Conservation (phyloP, 2,329 filamentous ascomycete genomes). For the Aspergillus ochraceoroseus region DNA sequence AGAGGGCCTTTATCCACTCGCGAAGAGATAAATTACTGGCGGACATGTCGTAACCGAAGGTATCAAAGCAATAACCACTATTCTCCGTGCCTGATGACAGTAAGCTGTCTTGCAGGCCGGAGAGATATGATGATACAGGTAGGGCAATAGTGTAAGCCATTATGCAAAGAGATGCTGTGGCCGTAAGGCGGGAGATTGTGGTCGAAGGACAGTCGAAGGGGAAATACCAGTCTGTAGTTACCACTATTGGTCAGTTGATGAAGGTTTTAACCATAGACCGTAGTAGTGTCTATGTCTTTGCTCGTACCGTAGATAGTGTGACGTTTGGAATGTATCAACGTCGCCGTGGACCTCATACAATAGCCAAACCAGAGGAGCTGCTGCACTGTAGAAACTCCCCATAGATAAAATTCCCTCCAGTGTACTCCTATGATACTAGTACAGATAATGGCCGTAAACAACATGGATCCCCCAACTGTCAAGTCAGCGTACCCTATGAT, state of each 20-base stretch:
- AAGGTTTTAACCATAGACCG: not conserved
- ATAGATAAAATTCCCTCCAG: slow-evolving; percentile 6
- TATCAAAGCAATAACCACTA: slow-evolving; percentile 11
- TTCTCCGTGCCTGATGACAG: not conserved
- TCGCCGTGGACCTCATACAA: no score
- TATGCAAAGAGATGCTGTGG: not conserved
- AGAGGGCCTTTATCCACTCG: slow-evolving; percentile 1
- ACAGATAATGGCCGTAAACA: slow-evolving; percentile 12
- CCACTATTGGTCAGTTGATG: not conserved
- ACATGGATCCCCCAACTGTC: slow-evolving; percentile 8
- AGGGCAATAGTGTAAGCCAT: slow-evolving; percentile 5
- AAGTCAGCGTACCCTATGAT: slow-evolving; percentile 12
- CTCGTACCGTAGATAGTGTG: no score
- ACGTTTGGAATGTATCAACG: no score
- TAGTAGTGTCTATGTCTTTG: no score
- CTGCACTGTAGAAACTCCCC: not conserved
- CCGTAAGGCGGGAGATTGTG: slow-evolving; percentile 4
- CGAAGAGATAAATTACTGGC: no score
- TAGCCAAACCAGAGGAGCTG: slow-evolving; percentile 3
- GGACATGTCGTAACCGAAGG: not conserved
- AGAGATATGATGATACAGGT: slow-evolving; percentile 7
- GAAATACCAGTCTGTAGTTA: slow-evolving; percentile 10
- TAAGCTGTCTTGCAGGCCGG: slow-evolving; percentile 8
- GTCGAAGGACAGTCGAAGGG: slow-evolving; percentile 9
- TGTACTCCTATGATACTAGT: slow-evolving; percentile 2